phyloP scores from a whole-genome alignment of 108 stramenopile species.

The Cyclotella baltica region DNA sequence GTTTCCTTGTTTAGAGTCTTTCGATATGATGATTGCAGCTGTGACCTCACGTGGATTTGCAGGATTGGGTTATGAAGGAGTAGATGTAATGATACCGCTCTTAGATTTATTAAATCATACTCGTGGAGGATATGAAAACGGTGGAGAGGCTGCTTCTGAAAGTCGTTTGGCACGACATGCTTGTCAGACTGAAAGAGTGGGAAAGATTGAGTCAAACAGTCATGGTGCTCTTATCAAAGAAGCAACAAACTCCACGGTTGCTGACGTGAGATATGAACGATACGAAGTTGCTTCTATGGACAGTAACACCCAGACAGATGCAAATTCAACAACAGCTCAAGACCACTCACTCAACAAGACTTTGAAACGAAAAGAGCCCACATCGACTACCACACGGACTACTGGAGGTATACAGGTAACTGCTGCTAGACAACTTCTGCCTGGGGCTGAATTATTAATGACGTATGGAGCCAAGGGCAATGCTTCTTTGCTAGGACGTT shows the following conservation, averaged over 20 bases:
- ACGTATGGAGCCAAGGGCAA: slow-evolving; percentile 87
- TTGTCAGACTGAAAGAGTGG: neutral
- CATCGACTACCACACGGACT: neutral
- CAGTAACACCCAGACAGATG: neutral
- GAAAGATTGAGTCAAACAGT: neutral
- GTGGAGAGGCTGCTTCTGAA: neutral
- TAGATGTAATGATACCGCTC: slow-evolving; percentile 72
- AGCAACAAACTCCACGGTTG: neutral
- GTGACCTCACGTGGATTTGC: slow-evolving; percentile 81
- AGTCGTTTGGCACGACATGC: too few species aligned
- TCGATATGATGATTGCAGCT: slow-evolving; percentile 67
- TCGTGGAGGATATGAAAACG: slow-evolving; percentile 53
- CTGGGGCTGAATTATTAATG: slow-evolving; percentile 59
- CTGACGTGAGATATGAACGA: slow-evolving; percentile 32
- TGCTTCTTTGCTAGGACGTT: slow-evolving; percentile 67
- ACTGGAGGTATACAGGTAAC: slow-evolving; percentile 34
- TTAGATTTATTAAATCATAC: slow-evolving; percentile 83
- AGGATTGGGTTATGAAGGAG: slow-evolving; percentile 50
- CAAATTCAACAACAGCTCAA: neutral
- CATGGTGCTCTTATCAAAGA: neutral
- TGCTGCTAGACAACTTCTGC: slow-evolving; percentile 16
- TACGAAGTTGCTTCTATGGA: neutral
- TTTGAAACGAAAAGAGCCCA: slow-evolving; percentile 3
- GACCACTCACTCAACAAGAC: neutral
- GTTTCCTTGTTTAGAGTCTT: slow-evolving; percentile 67